Percentiles rank a stretch among this genome's conserved stretches.
phyloP scores from a whole-genome alignment of 768 basidiomycete genomes.

The Crucibulum laeve region DNA sequence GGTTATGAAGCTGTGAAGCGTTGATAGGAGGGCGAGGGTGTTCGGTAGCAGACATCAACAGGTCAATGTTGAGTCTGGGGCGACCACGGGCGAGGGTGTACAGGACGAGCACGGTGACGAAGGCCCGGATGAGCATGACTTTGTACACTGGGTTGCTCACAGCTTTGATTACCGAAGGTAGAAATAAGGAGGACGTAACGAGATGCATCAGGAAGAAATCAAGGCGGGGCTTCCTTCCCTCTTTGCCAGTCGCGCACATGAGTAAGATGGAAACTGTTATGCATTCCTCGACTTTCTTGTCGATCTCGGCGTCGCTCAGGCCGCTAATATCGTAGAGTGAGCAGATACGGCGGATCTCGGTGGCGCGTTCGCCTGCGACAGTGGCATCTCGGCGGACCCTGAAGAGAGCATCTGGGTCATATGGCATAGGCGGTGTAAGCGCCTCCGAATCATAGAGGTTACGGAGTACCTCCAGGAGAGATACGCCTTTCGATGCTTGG shows the following conservation, averaged over 20 bases:
- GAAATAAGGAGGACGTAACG: slow-evolving; percentile 46
- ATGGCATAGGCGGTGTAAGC: slow-evolving; percentile 47
- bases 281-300: slow-evolving; percentile 42
- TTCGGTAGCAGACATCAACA: slow-evolving; percentile 41
- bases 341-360: slow-evolving; percentile 41
- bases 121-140: slow-evolving; percentile 40
- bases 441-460: slow-evolving; percentile 44
- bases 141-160: slow-evolving; percentile 30
- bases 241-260: slow-evolving; percentile 40
- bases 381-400: slow-evolving; percentile 28
- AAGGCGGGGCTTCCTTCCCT: slow-evolving; percentile 42
- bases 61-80: slow-evolving; percentile 43
- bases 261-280: slow-evolving; percentile 45
- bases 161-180: slow-evolving; percentile 34
- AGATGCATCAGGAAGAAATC: slow-evolving; percentile 62
- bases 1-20: slow-evolving; percentile 3
- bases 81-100: slow-evolving; percentile 37
- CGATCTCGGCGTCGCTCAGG: slow-evolving; percentile 27
- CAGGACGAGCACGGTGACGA: slow-evolving; percentile 32
- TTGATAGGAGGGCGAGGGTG: slow-evolving; percentile 33
- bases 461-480: slow-evolving; percentile 47
- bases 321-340: slow-evolving; percentile 33
- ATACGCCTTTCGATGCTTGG: slow-evolving; percentile 17
- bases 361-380: slow-evolving; percentile 30
- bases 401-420: slow-evolving; percentile 41